A percentile compares a stretch with the other conserved stretches of the same genome.
Evolutionary conservation across 495 filamentous ascomycete genomes (phyloP).

Genomic region (Aspergillus funiculosus): DNA sequence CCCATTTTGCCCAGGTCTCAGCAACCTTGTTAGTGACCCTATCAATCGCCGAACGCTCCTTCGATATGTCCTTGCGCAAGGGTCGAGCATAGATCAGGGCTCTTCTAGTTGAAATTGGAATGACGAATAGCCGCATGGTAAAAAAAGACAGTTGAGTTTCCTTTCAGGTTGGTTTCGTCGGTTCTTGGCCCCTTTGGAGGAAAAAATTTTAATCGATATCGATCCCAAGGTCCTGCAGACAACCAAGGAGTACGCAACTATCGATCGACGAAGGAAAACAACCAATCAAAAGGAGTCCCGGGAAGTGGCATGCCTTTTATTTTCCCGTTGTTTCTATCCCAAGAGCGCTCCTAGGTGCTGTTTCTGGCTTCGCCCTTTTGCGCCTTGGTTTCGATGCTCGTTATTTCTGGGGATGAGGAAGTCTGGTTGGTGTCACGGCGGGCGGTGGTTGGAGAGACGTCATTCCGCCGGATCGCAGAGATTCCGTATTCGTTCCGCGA

Average conservation of each 20-base stretch:
- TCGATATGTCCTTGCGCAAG: conserved; percentile 43
- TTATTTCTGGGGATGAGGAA: too few species aligned
- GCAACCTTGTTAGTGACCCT: conserved; percentile 61
- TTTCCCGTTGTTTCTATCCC: background rate
- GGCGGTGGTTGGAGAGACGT: conserved; percentile 22
- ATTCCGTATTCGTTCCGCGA: background rate
- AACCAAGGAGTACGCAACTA: conserved; percentile 17
- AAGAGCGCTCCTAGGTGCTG: too few species aligned
- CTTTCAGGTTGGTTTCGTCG: background rate
- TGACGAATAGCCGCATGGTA: conserved; percentile 87
- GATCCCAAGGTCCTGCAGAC: conserved; percentile 4
- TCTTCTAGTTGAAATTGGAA: conserved; percentile 86
- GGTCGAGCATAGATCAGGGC: conserved; percentile 92
- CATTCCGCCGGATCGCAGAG: conserved; percentile 25
- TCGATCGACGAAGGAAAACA: conserved; percentile 18
- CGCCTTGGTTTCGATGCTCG: too few species aligned
- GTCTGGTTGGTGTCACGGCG: background rate
- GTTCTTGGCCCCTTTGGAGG: background rate
- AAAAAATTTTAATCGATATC: conserved; percentile 1
- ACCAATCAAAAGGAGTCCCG: conserved; percentile 14
- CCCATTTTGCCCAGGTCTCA: conserved; percentile 77
- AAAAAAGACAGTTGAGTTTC: conserved; percentile 1
- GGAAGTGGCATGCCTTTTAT: conserved; percentile 20
- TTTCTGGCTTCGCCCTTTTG: too few species aligned
- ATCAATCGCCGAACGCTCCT: conserved; percentile 54